Evolutionary conservation across 139 green algal genomes (phyloP).

Genomic region (Gonium pectorale): DNA sequence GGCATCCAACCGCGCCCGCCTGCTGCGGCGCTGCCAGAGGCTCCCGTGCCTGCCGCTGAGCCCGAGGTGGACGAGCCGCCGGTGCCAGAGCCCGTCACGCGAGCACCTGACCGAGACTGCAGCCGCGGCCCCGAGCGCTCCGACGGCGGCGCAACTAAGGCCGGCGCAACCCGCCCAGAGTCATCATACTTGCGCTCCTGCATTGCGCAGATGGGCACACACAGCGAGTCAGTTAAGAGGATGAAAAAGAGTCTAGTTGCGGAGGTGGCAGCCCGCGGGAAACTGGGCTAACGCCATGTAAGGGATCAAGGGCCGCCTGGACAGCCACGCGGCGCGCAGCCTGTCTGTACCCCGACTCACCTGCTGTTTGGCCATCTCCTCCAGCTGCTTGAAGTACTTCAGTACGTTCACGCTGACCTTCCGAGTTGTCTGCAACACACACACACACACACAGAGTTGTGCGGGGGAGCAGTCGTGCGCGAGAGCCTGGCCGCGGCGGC

Average conservation of each 20-base stretch:
- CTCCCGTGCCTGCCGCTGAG: too few relatives aligned
- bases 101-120: not conserved
- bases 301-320: not conserved
- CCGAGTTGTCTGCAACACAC: not conserved
- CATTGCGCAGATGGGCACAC: not conserved
- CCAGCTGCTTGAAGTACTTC: conserved; percentile 32
- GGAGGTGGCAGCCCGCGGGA: not conserved
- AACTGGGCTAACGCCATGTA: not conserved
- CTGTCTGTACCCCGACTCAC: too few relatives aligned
- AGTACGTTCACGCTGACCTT: conserved; percentile 2
- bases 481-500: not conserved
- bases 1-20: too few relatives aligned
- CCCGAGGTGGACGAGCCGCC: too few relatives aligned
- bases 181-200: conserved; percentile 35
- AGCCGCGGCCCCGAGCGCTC: not conserved
- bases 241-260: not conserved
- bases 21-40: too few relatives aligned
- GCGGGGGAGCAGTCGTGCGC: not conserved
- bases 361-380: not conserved
- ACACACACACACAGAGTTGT: not conserved
- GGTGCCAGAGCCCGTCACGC: too few relatives aligned
- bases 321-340: not conserved
- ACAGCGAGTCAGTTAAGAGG: not conserved
- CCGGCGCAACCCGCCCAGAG: not conserved
- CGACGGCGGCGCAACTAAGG: not conserved